Evolutionary conservation across 306 rosid species (phyloP).

Genomic region (Canavalia gladiata): DNA sequence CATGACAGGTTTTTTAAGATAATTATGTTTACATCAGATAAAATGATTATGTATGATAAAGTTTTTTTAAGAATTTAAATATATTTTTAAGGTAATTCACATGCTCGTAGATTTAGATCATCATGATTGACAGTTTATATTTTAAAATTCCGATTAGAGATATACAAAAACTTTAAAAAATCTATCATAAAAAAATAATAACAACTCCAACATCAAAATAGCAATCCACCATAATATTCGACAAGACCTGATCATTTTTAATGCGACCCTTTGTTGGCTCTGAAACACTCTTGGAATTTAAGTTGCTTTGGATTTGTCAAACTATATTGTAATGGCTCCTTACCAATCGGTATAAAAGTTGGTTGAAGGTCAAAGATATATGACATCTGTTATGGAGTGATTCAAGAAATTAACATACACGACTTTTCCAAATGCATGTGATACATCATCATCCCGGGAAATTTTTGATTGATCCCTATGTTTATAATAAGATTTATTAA

Average conservation of each 20-base stretch:
- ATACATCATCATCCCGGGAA: background rate
- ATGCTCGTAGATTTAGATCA: too few species aligned
- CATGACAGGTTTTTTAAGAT: too few species aligned
- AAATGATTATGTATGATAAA: too few species aligned
- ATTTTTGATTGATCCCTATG: background rate
- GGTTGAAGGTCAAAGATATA: slow-evolving; percentile 28
- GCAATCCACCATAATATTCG: background rate
- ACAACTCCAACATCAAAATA: too few species aligned
- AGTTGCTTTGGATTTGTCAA: slow-evolving; percentile 22
- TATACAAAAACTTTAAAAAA: too few species aligned
- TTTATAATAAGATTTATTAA: background rate
- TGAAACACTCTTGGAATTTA: background rate
- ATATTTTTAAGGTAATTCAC: too few species aligned
- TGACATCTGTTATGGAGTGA: slow-evolving; percentile 9
- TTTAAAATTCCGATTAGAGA: too few species aligned
- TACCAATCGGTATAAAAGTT: background rate
- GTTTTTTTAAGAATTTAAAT: too few species aligned
- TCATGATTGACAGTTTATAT: too few species aligned
- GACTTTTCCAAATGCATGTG: background rate
- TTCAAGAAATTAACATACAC: background rate
- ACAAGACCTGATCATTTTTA: background rate
- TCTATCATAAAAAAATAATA: too few species aligned
- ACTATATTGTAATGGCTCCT: slow-evolving; percentile 17
- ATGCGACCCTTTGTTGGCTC: slow-evolving; percentile 9
- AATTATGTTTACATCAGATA: too few species aligned